Conservation (phyloP, 176 grass and related monocot species). For the Oryza glaberrima region DNA sequence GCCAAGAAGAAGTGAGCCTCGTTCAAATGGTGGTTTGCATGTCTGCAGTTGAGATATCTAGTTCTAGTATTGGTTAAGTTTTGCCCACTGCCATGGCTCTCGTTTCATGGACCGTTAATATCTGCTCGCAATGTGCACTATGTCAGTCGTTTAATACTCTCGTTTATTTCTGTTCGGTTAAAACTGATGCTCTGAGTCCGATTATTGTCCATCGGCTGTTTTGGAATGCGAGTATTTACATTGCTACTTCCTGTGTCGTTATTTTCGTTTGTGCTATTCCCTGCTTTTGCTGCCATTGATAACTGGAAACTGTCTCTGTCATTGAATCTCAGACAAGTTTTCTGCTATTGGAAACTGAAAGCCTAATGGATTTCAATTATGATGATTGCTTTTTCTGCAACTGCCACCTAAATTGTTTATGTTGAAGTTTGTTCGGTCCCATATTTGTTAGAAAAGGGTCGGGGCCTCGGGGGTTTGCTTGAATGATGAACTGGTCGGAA, state of each 20-base stretch:
- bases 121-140: neutral
- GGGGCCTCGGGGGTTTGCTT: no score
- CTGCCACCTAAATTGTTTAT: no score
- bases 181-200: neutral
- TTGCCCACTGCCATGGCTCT: neutral
- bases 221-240: neutral
- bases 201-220: neutral
- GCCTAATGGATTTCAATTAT: no score
- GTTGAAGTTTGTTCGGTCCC: no score
- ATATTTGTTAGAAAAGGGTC: no score
- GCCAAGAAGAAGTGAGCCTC: conserved; percentile 82
- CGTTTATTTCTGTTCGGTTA: neutral
- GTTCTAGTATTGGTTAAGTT: neutral
- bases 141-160: neutral
- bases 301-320: no score
- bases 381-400: no score
- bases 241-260: neutral
- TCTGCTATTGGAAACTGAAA: no score
- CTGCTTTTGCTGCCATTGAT: no score
- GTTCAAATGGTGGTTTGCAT: neutral
- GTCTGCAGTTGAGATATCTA: neutral
- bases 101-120: neutral
- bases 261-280: no score
- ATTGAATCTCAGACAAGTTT: no score
- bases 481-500: no score